phyloP scores from a whole-genome alignment of 805 yeast genomes.

The Barnettozyma sp. region DNA sequence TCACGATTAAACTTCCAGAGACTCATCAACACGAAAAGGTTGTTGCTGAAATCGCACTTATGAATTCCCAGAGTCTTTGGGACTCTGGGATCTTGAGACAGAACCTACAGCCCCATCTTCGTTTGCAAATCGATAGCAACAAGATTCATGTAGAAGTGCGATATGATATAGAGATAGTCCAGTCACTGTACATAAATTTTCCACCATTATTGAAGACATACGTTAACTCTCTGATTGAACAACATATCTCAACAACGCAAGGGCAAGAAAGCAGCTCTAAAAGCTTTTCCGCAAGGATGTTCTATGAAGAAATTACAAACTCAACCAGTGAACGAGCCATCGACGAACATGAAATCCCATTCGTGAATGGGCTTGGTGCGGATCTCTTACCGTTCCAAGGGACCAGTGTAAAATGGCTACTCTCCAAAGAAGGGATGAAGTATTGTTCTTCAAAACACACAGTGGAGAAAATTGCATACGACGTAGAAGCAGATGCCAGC shows the following conservation, averaged over 20 bases:
- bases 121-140: background rate
- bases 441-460: conserved; percentile 27
- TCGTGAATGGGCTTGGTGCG: conserved; percentile 39
- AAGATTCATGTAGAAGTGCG: background rate
- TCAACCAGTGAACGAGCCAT: conserved; percentile 29
- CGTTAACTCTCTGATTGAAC: background rate
- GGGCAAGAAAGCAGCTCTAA: background rate
- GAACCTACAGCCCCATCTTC: background rate
- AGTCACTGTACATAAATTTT: background rate
- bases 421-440: conserved; percentile 40
- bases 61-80: background rate
- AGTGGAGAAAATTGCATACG: conserved; percentile 15
- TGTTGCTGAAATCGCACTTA: background rate
- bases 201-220: background rate
- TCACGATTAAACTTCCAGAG: background rate
- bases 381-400: conserved; percentile 44
- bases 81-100: background rate
- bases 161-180: background rate
- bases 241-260: background rate
- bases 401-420: conserved; percentile 50
- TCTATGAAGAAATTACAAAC: conserved; percentile 45
- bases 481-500: background rate
- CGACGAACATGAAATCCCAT: conserved; percentile 11
- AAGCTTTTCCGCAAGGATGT: conserved; percentile 29
- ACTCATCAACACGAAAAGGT: background rate